Evolutionary conservation across 2,329 filamentous ascomycete genomes (phyloP).

Genomic region (Cladosporium oxysporum): DNA sequence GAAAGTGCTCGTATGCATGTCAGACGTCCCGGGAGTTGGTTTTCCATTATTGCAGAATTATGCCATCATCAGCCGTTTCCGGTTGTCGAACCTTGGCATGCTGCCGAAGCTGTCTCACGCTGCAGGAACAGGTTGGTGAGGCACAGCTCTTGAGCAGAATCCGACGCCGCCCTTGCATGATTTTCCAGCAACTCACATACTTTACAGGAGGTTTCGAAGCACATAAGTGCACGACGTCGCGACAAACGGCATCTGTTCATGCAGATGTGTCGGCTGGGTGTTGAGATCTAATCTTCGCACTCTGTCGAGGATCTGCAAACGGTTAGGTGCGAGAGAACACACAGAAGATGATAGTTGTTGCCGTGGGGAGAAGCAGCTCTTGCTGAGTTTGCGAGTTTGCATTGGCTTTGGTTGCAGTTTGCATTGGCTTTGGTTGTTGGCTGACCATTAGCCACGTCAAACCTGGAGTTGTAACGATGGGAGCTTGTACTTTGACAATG

Average conservation of each 20-base stretch:
- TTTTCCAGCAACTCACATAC: not conserved
- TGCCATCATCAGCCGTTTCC: not conserved
- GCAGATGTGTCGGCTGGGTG: not conserved
- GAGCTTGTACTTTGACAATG: not conserved
- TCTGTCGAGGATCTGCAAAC: not conserved
- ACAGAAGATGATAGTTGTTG: not conserved
- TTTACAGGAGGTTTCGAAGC: not conserved
- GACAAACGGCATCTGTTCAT: not conserved
- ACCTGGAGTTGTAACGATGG: not conserved
- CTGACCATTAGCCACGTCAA: not conserved
- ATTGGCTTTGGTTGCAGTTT: too few species aligned
- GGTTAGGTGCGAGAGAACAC: not conserved
- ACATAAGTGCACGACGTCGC: not conserved
- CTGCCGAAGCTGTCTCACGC: not conserved
- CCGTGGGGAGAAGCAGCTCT: not conserved
- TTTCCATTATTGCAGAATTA: not conserved
- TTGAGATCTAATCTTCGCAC: not conserved
- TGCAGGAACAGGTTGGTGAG: not conserved
- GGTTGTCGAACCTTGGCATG: not conserved
- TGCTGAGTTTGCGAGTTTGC: not conserved
- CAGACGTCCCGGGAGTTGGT: not conserved
- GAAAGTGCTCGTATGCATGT: constrained; percentile 3
- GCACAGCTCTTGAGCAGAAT: not conserved
- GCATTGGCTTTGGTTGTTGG: not conserved
- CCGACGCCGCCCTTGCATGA: not conserved